phyloP scores from a whole-genome alignment of 1,139 yeast genomes.

The Protomyces macrosporus region DNA sequence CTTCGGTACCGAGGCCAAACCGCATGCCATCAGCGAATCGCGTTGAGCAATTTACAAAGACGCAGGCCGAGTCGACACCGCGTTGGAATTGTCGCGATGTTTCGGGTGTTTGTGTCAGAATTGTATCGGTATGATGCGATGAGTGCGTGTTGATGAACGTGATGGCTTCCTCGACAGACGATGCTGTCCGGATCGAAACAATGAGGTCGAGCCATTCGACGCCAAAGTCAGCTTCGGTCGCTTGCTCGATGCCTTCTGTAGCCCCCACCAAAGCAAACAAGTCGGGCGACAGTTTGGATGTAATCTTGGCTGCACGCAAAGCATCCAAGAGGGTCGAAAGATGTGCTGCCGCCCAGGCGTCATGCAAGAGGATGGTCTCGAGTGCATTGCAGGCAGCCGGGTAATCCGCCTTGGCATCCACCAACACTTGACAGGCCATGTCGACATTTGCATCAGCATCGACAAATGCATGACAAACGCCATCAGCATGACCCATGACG shows the following conservation, averaged over 20 bases:
- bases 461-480: constrained; percentile 82
- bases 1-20: constrained; percentile 98
- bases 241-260: background rate
- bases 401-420: constrained; percentile 90
- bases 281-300: constrained; percentile 46
- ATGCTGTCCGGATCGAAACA: constrained; percentile 63
- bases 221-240: constrained; percentile 58
- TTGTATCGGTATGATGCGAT: constrained; percentile 93
- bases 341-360: constrained; percentile 43
- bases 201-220: constrained; percentile 80
- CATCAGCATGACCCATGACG: constrained; percentile 97
- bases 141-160: constrained; percentile 82
- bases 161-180: constrained; percentile 63
- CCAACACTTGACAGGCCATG: constrained; percentile 67
- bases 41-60: constrained; percentile 97
- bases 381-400: constrained; percentile 99
- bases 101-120: constrained; percentile 66
- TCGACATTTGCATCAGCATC: constrained; percentile 68
- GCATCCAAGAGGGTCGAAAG: constrained; percentile 44
- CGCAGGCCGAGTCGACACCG: constrained; percentile 92
- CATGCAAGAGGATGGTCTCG: constrained; percentile 73
- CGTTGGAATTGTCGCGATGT: constrained; percentile 71
- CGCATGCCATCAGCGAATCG: constrained; percentile 98
- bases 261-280: constrained; percentile 51
- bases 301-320: constrained; percentile 61